Evolutionary conservation across 805 yeast genomes (phyloP), one percentile per base, ranked within the genome.

Genomic region (Lachancea cidri): DNA sequence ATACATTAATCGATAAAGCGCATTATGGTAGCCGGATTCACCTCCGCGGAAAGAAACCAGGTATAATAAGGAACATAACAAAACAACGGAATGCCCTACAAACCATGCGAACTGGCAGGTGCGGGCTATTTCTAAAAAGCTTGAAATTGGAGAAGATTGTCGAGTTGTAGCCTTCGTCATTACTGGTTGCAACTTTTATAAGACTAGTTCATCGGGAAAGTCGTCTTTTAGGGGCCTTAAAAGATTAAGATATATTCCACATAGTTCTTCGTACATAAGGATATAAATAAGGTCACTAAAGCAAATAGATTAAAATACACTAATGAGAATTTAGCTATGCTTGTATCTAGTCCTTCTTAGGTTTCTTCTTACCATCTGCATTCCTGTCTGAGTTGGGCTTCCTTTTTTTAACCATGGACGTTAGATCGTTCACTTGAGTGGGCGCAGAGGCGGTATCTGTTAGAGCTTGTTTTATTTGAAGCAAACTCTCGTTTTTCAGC

Each of bases 71-170:
- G 67, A 60, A 37, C 68, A 68, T 8, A 63, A 19, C 16, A 78
- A 59, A 4, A 77, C 77, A 35, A 66, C 48, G n/a, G 66, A 60
- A 50, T 80, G 84, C 35, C 83, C 82, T 9, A 58, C 54, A 60
- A 85, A 85, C 96, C 95, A 88, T 4, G 77, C 79, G 52, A 84
- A 83, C 62, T 86, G 89, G 42, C 76, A 60, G 13, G 80, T 70
- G 62, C 73, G 55, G 18, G 62, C 46, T 24, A 59, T 41, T 20
- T 43, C 41, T n/a, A 50, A 25, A 4, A 56, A 29, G 24, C 15
- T 42, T 25, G 41, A 33, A 13, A 41, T 25, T 25, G 38, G 39
- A 30, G 27, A 22, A 7, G 7, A 11, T 11, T 22, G 27, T n/a
- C n/a, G n/a, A n/a, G n/a, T n/a, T n/a, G n/a, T n/a, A n/a, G n/a